Base-by-base conservation (phyloP, 441 rosid genomes). In the Erodium texanum region DNA sequence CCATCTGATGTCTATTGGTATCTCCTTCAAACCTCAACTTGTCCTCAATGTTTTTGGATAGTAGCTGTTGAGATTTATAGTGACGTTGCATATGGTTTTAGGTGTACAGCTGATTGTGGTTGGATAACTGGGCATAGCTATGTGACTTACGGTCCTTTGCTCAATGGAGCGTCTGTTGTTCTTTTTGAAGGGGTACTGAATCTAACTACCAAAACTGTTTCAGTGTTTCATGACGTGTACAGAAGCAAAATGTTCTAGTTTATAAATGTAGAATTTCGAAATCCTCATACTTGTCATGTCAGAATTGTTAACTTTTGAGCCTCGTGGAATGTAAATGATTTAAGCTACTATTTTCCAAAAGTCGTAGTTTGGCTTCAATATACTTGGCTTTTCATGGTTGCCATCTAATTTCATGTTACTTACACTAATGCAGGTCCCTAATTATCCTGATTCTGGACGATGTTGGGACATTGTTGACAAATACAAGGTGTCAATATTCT, bases 91-190 rank as follows among this genome's bases (percentile, higher is more conserved):
- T 11, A 54, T 75, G 70, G 71, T 72, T 71, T 73, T 7, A 94
- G 99, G 99, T 94, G 99, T 81, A 94, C 99, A 61, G 99, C 99
- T 76, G 99, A 94, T 77, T 94, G 99, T 86, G 99, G 99, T 77
- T 94, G 99, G 99, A 92, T 94, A 62, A 94, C 99, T 38, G 99
- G 99, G 69, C 99, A 94, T 77, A 94, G 99, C 77, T 94, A 94
- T 73, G 97, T 94, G 66, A 87, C 97, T 24, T 94, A 94, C 74
- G 99, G 99, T 68, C 99, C 99, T 45, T 74, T 92, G 92, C 99
- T 94, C 67, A 94, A 94, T 81, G 97, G 94, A 79, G 99, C 99
- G 58, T 71, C 88, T 29, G 73, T 75, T 72, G 83, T 94, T 70
- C 80, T 94, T 71, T 89, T 68, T 73, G 99, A 94, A 83, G 99